Evolutionary conservation across 495 filamentous ascomycete species (phyloP), one percentile per base, ranked within the genome.

Genomic region (Hypoxylon subgilvum): DNA sequence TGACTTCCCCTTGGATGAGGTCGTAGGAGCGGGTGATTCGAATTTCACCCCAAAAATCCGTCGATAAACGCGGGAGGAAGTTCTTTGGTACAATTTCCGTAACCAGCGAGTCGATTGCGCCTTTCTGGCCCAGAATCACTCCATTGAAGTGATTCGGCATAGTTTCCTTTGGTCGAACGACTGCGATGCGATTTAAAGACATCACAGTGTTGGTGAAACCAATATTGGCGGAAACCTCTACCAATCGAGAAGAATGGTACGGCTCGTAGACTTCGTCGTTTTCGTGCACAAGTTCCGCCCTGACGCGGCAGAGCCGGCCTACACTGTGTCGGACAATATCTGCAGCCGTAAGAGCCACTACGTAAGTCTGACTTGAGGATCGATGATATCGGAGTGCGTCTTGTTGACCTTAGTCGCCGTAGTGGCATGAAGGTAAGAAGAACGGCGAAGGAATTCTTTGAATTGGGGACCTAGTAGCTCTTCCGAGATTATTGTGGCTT

Each of bases 281-380:
- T 84, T 84, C 69, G 61, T 54, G 8, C 63, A 78, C 63, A 82
- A 80, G 50, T 84, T 83, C 77, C 70, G 81, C 1, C 78, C 79
- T 0, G 83, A 85, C 54, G 62, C 69, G 1, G 79, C 80, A 6
- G 82, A 86, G 51, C 72, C 76, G 7, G 78, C 82, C 2, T 84
- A 80, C 57, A 53, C 55, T 4, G 76, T 82, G n/a, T 45, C 69
- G 17, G 79, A 84, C 68, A 76, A 71, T 36, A 64, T 81, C 36
- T 73, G 81, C 18, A 72, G 71, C 43, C 76, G 80, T 32, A 84
- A 84, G 65, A 73, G 73, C 40, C 79, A 84, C 61, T 82, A 74
- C 67, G 50, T 53, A 14, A 39, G 50, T 36, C 5, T 6, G 8
- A 0, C 18, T 12, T 4, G 10, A 17, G 0, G 30, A 12, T 22